Evolutionary conservation across 306 rosid species (phyloP), one percentile per base, ranked within the genome.

Genomic region (Pyrus pyrifolia): DNA sequence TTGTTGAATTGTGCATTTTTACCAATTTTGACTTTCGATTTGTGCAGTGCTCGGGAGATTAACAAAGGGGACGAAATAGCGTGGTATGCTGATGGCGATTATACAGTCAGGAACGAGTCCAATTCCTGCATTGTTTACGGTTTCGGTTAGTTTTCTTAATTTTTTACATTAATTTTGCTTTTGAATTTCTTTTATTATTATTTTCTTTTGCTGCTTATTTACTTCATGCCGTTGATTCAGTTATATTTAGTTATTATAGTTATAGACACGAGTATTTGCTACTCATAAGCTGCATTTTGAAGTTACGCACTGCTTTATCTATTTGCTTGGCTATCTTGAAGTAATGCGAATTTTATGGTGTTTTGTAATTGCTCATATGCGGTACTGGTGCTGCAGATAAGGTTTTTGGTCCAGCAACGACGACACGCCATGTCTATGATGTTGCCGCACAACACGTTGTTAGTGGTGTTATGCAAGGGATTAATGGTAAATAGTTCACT

Each of bases 1-100:
- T 35, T 38, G 58, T 40, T 19, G 15, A 12, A 53, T 35, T 35
- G 40, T 35, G 40, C 40, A 35, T 31, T 30, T 19, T 25, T 23
- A 42, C 40, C 14, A 40, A 40, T 57, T 60, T 80, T 65, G 69
- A 71, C 38, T 40, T 63, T 51, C 53, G 82, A 17, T 63, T 51
- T 64, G 86, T 21, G 58, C 89, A 93, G 96, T 86, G 82, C 72
- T 3, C 83, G 97, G 71, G 97, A 93, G 87, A 55, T 93, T 57
- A 86, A 82, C 57, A 90, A 90, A 86, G 97, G 97, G 33, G 97
- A 93, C 63, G 96, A 89, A 80, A 82, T 93, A 70, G 93, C 97
- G 3, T 93, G 97, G 97, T 90, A 89, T 51, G 96, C 97, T 13
- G 97, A 93, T 53, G 97, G 97, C 15, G 92, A 93, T 68, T 74